Conservation (phyloP, 805 yeast species). For the Kazachstania bromeliacearum region DNA sequence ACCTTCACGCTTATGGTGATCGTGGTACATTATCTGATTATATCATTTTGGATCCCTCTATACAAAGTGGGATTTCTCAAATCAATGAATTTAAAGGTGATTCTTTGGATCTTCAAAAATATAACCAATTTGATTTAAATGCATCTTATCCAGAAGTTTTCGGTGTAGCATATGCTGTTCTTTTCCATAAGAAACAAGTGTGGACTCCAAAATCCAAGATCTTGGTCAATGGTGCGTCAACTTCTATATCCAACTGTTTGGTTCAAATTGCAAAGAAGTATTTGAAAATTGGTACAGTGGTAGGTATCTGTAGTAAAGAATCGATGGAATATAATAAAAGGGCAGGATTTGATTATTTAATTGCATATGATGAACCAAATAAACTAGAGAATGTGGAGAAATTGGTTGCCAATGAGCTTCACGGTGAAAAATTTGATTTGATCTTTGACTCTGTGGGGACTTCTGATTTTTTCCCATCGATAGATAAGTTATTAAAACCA, state of each 20-base stretch:
- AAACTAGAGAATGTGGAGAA: slow-evolving; percentile 30
- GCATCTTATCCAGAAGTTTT: slow-evolving; percentile 57
- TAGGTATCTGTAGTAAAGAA: slow-evolving; percentile 44
- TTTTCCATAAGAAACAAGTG: slow-evolving; percentile 27
- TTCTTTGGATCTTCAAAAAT: slow-evolving; percentile 4
- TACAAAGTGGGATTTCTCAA: slow-evolving; percentile 27
- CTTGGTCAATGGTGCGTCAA: slow-evolving; percentile 63
- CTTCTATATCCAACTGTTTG: slow-evolving; percentile 52
- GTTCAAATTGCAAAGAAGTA: slow-evolving; percentile 47
- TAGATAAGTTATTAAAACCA: slow-evolving; percentile 38
- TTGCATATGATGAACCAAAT: slow-evolving; percentile 46
- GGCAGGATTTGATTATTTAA: slow-evolving; percentile 46
- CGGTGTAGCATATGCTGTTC: slow-evolving; percentile 48
- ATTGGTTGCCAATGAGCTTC: slow-evolving; percentile 20
- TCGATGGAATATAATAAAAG: slow-evolving; percentile 36
- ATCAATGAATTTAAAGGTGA: slow-evolving; percentile 10
- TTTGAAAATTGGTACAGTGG: slow-evolving; percentile 40
- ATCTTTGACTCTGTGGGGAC: slow-evolving; percentile 62
- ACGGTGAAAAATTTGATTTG: slow-evolving; percentile 44
- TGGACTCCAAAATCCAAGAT: slow-evolving; percentile 36
- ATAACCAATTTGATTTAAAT: slow-evolving; percentile 15
- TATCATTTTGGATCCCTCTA: slow-evolving; percentile 31
- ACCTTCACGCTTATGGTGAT: slow-evolving; percentile 14
- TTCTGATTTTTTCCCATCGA: slow-evolving; percentile 36
- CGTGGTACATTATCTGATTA: slow-evolving; percentile 43